Conservation (phyloP, 139 green algal species). For the Volvox africanus region DNA sequence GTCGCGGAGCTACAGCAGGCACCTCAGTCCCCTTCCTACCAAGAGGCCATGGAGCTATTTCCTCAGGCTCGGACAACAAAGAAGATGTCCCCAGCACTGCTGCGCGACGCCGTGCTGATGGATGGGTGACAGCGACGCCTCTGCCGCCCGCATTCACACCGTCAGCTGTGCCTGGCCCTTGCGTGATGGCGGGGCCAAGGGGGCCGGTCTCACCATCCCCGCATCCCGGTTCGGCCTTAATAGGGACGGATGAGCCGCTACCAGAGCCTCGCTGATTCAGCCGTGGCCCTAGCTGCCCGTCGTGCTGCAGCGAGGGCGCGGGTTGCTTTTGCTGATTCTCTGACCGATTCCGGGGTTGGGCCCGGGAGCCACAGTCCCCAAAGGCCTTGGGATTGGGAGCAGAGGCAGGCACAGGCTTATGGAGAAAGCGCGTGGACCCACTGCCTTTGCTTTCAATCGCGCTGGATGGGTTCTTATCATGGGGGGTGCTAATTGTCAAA, state of each 20-base stretch:
- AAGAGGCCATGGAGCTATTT: background rate
- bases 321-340: too few species aligned
- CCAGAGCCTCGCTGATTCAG: too few species aligned
- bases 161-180: background rate
- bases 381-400: too few species aligned
- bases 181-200: background rate
- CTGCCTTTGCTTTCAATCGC: too few species aligned
- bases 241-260: background rate
- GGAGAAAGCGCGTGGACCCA: too few species aligned
- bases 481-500: too few species aligned
- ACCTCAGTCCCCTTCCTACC: background rate
- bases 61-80: background rate
- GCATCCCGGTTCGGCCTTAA: slow-evolving; percentile 14
- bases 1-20: background rate
- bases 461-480: too few species aligned
- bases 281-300: too few species aligned
- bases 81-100: slow-evolving; percentile 4
- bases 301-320: too few species aligned
- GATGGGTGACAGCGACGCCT: background rate
- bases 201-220: background rate
- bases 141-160: background rate
- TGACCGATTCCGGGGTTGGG: too few species aligned
- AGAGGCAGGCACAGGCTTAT: too few species aligned
- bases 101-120: background rate
- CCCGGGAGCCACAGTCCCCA: too few species aligned